Evolutionary conservation across 2,329 filamentous ascomycete genomes (phyloP).

Genomic region (Claviceps sp.): DNA sequence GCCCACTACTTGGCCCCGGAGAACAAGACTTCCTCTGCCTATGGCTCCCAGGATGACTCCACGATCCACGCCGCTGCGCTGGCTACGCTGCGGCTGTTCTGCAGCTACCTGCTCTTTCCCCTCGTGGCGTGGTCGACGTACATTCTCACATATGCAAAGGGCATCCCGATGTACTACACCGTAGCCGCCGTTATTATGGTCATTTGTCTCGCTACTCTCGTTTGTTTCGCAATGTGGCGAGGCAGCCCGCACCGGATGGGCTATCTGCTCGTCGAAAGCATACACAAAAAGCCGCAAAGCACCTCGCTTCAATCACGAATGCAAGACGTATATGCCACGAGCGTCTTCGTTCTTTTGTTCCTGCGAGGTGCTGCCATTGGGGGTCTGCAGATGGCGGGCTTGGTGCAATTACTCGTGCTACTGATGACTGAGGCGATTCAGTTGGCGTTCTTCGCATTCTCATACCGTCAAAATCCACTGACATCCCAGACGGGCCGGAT

Average conservation of each 20-base stretch:
- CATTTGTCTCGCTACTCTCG: conserved; percentile 10
- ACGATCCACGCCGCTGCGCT: conserved; percentile 13
- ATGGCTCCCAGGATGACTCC: neutral
- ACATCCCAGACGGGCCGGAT: neutral
- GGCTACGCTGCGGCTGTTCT: conserved; percentile 52
- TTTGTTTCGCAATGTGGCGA: conserved; percentile 17
- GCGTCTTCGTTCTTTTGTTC: conserved; percentile 49
- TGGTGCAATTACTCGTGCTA: conserved; percentile 54
- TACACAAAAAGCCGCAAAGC: conserved; percentile 50
- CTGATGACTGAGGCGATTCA: conserved; percentile 56
- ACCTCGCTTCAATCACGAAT: conserved; percentile 22
- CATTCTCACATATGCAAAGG: conserved; percentile 34
- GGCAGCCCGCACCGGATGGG: conserved; percentile 15
- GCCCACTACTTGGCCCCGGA: neutral
- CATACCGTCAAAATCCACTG: conserved; percentile 26
- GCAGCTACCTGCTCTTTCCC: conserved; percentile 65
- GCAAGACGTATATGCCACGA: conserved; percentile 50
- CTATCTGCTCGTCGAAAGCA: conserved; percentile 30
- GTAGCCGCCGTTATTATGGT: conserved; percentile 20
- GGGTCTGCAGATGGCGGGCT: conserved; percentile 40
- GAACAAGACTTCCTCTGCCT: neutral
- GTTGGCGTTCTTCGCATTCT: conserved; percentile 19
- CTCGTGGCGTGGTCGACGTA: conserved; percentile 60
- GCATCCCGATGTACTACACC: conserved; percentile 13
- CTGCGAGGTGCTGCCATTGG: conserved; percentile 55